Percentiles rank a stretch among this genome's conserved stretches.
These are phyloP conservation scores for Ilyonectria mors-panacis DNA, from an alignment of 2,329 filamentous ascomycete species.

Conservation along the genomic window DNA sequence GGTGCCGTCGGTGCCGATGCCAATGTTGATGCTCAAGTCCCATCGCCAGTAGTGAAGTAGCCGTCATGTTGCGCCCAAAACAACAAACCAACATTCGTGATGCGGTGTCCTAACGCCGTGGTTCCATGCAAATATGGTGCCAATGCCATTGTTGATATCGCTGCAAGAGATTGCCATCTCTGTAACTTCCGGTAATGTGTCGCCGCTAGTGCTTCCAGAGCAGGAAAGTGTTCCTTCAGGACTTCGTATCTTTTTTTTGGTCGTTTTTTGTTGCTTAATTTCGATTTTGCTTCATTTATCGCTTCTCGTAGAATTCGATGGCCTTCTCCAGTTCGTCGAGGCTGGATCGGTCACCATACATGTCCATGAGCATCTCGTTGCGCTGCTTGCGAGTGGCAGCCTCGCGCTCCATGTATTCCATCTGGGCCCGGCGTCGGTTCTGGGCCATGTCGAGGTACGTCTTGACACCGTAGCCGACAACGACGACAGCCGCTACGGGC, in stretches of 20 bases:
- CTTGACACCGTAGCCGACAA: conserved; percentile 55
- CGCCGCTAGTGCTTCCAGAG: conserved; percentile 6
- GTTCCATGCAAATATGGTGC: conserved; percentile 18
- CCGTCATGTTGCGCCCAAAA: conserved; percentile 8
- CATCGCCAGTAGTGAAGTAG: conserved; percentile 12
- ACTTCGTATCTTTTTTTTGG: conserved; percentile 8
- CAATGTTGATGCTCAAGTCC: conserved; percentile 3
- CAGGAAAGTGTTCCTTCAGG: neutral
- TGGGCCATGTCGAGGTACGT: conserved; percentile 49
- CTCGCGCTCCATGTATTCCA: conserved; percentile 52
- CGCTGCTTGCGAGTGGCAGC: conserved; percentile 54
- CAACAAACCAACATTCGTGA: conserved; percentile 18
- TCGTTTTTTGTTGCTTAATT: conserved; percentile 15
- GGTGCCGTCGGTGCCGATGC: conserved; percentile 5
- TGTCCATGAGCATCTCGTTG: conserved; percentile 62
- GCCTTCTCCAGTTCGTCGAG: conserved; percentile 65
- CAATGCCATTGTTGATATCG: conserved; percentile 12
- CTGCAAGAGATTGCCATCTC: neutral
- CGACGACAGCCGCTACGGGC: conserved; percentile 50
- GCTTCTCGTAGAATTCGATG: conserved; percentile 62
- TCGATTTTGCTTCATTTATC: conserved; percentile 37
- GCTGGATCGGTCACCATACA: conserved; percentile 66
- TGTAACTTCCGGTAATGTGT: neutral
- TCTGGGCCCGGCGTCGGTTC: conserved; percentile 48
- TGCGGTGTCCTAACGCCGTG: conserved; percentile 24